Conservation (phyloP, 1,284 basidiomycete genomes). For the Ceratobasidium sp. region DNA sequence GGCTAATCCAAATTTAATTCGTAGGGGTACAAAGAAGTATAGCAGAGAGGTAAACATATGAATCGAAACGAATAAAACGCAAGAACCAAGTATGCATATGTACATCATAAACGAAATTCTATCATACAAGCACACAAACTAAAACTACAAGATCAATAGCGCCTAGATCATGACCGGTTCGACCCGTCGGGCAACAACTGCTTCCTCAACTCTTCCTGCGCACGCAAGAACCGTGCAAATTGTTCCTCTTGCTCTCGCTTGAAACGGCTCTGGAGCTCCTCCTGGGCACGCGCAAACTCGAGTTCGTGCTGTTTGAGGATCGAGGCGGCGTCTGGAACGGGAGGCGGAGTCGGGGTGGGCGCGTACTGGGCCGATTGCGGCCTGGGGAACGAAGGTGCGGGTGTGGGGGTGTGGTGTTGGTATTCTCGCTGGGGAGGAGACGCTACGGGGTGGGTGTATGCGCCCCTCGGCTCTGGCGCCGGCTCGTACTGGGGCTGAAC, state of each 20-base stretch:
- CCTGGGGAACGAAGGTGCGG: neutral
- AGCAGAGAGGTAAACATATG: neutral
- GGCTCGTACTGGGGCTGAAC: conserved; percentile 13
- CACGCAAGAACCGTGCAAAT: conserved; percentile 22
- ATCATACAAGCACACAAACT: conserved; percentile 1
- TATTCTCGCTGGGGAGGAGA: conserved; percentile 10
- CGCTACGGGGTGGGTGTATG: conserved; percentile 14
- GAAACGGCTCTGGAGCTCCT: conserved; percentile 22
- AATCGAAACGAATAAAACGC: neutral
- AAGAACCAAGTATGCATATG: conserved; percentile 11
- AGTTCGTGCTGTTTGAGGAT: conserved; percentile 26
- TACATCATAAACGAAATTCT: neutral
- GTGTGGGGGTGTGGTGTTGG: no score
- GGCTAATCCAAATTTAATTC: neutral
- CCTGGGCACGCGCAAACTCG: conserved; percentile 28
- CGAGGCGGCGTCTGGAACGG: neutral
- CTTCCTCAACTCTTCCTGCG: conserved; percentile 28
- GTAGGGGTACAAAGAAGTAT: neutral
- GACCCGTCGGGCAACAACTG: conserved; percentile 7
- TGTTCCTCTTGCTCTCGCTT: conserved; percentile 35
- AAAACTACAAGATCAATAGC: neutral
- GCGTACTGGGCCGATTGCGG: neutral
- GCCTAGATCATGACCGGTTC: neutral
- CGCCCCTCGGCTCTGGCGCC: conserved; percentile 9
- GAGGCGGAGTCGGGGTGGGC: neutral